Base-by-base conservation (phyloP, 2,329 filamentous ascomycete genomes). In the Xylaria sp. region DNA sequence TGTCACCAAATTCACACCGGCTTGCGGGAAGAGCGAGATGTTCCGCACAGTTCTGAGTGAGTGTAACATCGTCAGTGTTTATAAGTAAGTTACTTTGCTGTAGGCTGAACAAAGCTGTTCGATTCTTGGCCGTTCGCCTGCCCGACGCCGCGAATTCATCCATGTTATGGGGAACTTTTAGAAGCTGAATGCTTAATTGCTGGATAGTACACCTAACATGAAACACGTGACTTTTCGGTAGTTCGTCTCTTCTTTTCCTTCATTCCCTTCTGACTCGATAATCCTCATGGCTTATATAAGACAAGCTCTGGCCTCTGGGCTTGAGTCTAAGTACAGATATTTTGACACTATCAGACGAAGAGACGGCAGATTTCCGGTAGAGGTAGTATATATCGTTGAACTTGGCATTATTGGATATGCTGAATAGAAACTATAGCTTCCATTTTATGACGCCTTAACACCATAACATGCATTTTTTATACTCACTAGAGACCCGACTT, bases 381-480 rank as follows among this genome's bases (percentile, higher is more conserved):
- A 46, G 23, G 18, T 20, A 12, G 10, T 8, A 41, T 51, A 56
- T 39, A 51, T 25, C 51, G 41, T 60, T 48, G 28, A 63, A 61
- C 18, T 56, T 48, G 46, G 44, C 55, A 63, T 60, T 56, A 54
- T 48, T 32, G 50, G 9, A 68, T 59, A 68, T 54, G 63, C 56
- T 39, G 20, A 6, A 32, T 55, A 37, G 34, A 46, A 56, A 46
- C 23, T 41, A 62, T 59, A 12, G 37, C 34, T 32, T 23, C 61
- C 32, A 59, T 59, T 46, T 65, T 65, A 15, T 46, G 57, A 72
- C 70, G 51, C 70, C 70, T 63, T 25, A 72, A 72, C 70, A 51
- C 70, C 70, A 52, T 25, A 72, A 32, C 32, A 72, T 72, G 70
- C 70, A 58, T 65, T 65, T 28, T 65, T 12, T 51, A 18, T 8